Evolutionary conservation across 225 moss, liverwort and hornwort species (phyloP).

Genomic region (Marchantia paleacea): DNA sequence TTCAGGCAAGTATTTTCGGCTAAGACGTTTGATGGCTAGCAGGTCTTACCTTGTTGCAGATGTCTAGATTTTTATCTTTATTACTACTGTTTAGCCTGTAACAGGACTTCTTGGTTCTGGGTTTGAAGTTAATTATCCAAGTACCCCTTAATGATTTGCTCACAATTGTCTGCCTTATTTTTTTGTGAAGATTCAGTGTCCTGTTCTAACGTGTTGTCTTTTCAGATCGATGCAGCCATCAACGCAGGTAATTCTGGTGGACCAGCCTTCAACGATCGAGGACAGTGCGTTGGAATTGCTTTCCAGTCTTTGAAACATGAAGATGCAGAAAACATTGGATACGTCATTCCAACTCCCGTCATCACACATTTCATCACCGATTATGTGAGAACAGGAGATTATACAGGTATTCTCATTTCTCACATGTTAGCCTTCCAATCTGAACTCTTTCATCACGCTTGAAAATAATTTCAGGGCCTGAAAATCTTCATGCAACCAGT

Average conservation of each 20-base stretch:
- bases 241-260: conserved; percentile 99
- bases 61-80: background rate
- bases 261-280: conserved; percentile 95
- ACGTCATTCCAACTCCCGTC: conserved; percentile 97
- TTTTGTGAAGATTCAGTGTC: background rate
- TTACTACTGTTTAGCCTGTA: background rate
- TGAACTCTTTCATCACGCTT: background rate
- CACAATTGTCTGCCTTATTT: background rate
- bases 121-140: background rate
- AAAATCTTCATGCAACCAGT: background rate
- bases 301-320: conserved; percentile 98
- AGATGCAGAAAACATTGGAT: conserved; percentile 99
- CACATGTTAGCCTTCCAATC: background rate
- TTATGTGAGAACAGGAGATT: conserved; percentile 83
- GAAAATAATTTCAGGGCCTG: background rate
- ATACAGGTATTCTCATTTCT: conserved; percentile 62
- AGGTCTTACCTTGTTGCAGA: background rate
- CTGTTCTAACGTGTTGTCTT: conserved; percentile 4
- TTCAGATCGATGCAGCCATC: conserved; percentile 98
- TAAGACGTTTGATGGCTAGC: background rate
- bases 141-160: background rate
- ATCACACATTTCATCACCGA: conserved; percentile 95
- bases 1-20: conserved; percentile 59
- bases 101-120: background rate
- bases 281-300: conserved; percentile 98